Conservation (phyloP, 2,329 filamentous ascomycete genomes). For the Uncinocarpus reesii region DNA sequence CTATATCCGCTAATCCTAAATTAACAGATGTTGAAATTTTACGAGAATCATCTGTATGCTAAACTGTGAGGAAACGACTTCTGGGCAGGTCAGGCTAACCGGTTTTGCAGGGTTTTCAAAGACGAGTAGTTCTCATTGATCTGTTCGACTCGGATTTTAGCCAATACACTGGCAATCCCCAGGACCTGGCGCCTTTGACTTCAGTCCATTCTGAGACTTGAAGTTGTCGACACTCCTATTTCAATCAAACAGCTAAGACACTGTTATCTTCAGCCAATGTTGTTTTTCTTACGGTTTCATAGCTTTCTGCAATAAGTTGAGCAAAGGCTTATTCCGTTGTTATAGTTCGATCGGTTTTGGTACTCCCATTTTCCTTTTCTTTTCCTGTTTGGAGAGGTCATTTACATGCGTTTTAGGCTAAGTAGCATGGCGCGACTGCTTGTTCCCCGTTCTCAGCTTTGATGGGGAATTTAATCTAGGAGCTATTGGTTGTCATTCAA, state of each 20-base stretch:
- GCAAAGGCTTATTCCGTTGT: background rate
- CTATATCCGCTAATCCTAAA: conserved; percentile 14
- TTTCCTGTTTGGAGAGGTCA: too few relatives aligned
- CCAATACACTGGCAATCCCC: background rate
- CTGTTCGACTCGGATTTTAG: background rate
- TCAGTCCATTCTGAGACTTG: background rate
- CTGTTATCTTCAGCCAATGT: too few relatives aligned
- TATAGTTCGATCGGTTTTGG: too few relatives aligned
- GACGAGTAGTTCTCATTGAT: conserved; percentile 19
- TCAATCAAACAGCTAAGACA: too few relatives aligned
- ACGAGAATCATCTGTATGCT: conserved; percentile 40
- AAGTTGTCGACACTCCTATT: too few relatives aligned
- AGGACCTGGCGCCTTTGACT: too few relatives aligned
- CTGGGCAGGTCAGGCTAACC: background rate
- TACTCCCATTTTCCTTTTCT: background rate
- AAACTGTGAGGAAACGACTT: conserved; percentile 13
- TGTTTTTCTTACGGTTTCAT: background rate
- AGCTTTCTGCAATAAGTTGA: background rate
- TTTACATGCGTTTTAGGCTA: too few relatives aligned
- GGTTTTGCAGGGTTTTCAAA: conserved; percentile 26
- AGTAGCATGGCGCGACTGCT: too few relatives aligned
- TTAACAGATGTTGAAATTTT: conserved; percentile 39
- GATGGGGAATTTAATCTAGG: too few relatives aligned
- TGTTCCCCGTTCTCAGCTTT: too few relatives aligned
- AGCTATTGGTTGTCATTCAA: too few relatives aligned